Conservation (phyloP, 2,329 filamentous ascomycete species). For the Pseudogymnoascus pannorum region DNA sequence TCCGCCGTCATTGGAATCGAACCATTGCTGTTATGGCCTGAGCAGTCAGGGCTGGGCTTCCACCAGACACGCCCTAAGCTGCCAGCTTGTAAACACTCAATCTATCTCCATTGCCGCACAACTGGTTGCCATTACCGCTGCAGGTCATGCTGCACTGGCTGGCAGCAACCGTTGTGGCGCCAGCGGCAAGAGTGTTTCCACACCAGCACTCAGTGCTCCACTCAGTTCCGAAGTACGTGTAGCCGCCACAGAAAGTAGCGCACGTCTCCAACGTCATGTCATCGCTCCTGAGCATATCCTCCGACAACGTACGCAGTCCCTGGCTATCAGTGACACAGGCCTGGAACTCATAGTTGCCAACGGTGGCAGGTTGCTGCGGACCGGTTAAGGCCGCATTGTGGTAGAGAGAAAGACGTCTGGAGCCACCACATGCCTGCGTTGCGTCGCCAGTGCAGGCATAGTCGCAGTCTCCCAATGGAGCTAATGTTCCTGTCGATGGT, state of each 20-base stretch:
- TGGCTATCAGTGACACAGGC: slow-evolving; percentile 30
- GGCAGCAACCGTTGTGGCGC: slow-evolving; percentile 16
- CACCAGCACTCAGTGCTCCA: slow-evolving; percentile 32
- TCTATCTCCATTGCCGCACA: slow-evolving; percentile 29
- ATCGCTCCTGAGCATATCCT: slow-evolving; percentile 18
- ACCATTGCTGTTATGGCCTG: background rate
- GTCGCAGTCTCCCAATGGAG: background rate
- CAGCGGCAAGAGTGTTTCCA: slow-evolving; percentile 23
- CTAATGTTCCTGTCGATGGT: background rate
- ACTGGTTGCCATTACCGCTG: slow-evolving; percentile 26
- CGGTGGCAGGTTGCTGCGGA: slow-evolving; percentile 6
- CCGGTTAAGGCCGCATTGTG: background rate
- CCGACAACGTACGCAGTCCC: slow-evolving; percentile 21
- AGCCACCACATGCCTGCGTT: background rate
- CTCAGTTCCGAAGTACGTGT: slow-evolving; percentile 33
- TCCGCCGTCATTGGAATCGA: background rate
- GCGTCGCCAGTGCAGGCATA: background rate
- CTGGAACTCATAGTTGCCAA: slow-evolving; percentile 21
- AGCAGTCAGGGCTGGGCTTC: background rate
- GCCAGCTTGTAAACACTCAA: slow-evolving; percentile 21
- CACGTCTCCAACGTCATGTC: slow-evolving; percentile 31
- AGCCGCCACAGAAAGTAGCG: slow-evolving; percentile 24
- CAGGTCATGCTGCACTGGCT: slow-evolving; percentile 24
- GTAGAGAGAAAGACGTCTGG: background rate
- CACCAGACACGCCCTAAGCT: background rate